Evolutionary conservation across 805 yeast genomes (phyloP).

Genomic region (Citeromyces nyonsensis): DNA sequence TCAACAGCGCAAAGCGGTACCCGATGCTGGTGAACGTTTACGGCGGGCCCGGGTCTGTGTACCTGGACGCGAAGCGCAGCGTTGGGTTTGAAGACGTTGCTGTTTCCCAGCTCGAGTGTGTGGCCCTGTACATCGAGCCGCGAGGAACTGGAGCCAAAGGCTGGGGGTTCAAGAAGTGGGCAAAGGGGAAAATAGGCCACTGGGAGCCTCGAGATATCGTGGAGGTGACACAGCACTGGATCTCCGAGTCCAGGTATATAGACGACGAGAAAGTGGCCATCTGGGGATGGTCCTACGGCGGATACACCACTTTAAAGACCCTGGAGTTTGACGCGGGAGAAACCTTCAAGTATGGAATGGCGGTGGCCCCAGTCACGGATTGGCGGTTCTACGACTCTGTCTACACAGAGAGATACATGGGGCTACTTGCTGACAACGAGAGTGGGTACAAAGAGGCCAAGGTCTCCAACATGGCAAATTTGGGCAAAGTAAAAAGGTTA

Average conservation of each 20-base stretch:
- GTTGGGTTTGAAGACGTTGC: conserved; percentile 46
- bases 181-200: conserved; percentile 41
- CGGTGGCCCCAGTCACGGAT: conserved; percentile 78
- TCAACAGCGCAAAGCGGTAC: conserved; percentile 27
- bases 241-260: conserved; percentile 26
- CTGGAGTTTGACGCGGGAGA: conserved; percentile 49
- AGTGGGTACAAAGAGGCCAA: conserved; percentile 31
- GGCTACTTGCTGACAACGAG: conserved; percentile 29
- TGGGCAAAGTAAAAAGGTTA: conserved; percentile 36
- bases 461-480: conserved; percentile 20
- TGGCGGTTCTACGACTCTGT: conserved; percentile 67
- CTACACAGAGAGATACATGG: conserved; percentile 70
- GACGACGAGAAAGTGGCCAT: conserved; percentile 43
- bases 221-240: conserved; percentile 30
- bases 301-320: conserved; percentile 61
- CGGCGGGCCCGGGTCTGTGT: conserved; percentile 74
- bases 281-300: conserved; percentile 90
- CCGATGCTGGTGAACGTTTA: conserved; percentile 58
- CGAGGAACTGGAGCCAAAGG: conserved; percentile 75
- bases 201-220: conserved; percentile 68
- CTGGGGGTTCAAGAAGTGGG: conserved; percentile 48
- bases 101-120: conserved; percentile 38
- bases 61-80: conserved; percentile 27
- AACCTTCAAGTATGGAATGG: conserved; percentile 58
- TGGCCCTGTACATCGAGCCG: conserved; percentile 60